phyloP scores from a whole-genome alignment of 2,329 filamentous ascomycete genomes.

The Alternaria rosae region DNA sequence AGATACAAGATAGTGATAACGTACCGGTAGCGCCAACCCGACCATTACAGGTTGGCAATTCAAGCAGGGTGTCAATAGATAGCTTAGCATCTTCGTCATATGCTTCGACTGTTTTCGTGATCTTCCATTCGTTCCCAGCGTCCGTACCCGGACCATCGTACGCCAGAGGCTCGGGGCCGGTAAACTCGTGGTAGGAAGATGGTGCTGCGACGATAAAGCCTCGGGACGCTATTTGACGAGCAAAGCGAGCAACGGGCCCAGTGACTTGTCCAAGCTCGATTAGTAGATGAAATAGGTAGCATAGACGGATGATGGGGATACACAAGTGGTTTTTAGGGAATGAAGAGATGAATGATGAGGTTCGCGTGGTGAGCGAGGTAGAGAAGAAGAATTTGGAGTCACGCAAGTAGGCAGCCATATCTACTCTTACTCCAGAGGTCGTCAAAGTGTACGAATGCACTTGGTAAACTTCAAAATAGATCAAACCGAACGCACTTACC shows the following conservation, averaged over 20 bases:
- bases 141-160: slow-evolving; percentile 92
- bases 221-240: slow-evolving; percentile 87
- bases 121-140: slow-evolving; percentile 84
- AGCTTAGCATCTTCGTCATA: slow-evolving; percentile 72
- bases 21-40: slow-evolving; percentile 60
- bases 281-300: not conserved
- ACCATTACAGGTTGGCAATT: slow-evolving; percentile 68
- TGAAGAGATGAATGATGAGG: not conserved
- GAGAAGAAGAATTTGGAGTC: not conserved
- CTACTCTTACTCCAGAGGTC: not conserved
- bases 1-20: not conserved
- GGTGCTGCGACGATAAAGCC: slow-evolving; percentile 93
- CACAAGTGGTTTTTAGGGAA: not conserved
- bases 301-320: not conserved
- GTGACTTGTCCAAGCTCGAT: slow-evolving; percentile 64
- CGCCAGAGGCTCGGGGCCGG: slow-evolving; percentile 78
- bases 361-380: not conserved
- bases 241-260: slow-evolving; percentile 87
- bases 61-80: slow-evolving; percentile 51
- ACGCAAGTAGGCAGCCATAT: not conserved
- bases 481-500: slow-evolving; percentile 59
- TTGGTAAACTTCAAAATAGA: not conserved
- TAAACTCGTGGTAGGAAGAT: slow-evolving; percentile 93
- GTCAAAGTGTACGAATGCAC: not conserved
- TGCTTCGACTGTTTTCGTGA: slow-evolving; percentile 81